Base-by-base conservation (phyloP, 1,284 basidiomycete genomes). In the Marasmius sp. region DNA sequence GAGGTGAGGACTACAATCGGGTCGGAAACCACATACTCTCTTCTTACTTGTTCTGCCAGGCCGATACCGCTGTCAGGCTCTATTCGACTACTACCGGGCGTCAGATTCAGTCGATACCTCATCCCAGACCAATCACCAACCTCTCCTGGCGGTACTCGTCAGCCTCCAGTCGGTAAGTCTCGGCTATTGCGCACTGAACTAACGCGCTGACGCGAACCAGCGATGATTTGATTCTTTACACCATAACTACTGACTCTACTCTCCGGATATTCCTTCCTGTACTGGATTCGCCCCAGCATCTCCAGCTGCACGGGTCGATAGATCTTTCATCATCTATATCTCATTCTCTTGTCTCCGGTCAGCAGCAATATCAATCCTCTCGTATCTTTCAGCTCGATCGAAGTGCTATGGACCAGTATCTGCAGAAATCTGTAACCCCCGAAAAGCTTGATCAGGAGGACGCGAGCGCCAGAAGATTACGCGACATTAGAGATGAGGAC, bases 251-350 rank as follows among this genome's bases (percentile, higher is more conserved):
- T 16, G 89, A 94, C 70, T 85, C 89, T 4, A 86, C 86, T 2
- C 74, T 96, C 37, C 88, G 94, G 27, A 85, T 97, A 69, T 97
- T 94, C 74, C 79, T 92, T 33, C 91, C 94, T 4, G 91, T 97
- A 18, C 77, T 97, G 27, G 95, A 97, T 74, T 87, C 89, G 33
- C 93, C 94, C 12, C 85, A 89, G 66, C 85, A 88, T 71, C 84
- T 97, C 57, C 94, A 96, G 71, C 83, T 97, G 7, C 93, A 94
- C 71, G 86, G 89, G 12, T 83, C 91, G 1, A 72, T 94, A 52
- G 89, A 93, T 68, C 72, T 86, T 2, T 86, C 80, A 67, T 83
- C 84, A 49, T 82, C 85, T 33, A 68, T 84, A 7, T 80, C 82
- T n/a, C 76, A 71, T 69, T 79, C 74, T 61, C 61, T 74, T 67